phyloP scores from a whole-genome alignment of 2,329 filamentous ascomycete species.

The Chaetomium strumarium region DNA sequence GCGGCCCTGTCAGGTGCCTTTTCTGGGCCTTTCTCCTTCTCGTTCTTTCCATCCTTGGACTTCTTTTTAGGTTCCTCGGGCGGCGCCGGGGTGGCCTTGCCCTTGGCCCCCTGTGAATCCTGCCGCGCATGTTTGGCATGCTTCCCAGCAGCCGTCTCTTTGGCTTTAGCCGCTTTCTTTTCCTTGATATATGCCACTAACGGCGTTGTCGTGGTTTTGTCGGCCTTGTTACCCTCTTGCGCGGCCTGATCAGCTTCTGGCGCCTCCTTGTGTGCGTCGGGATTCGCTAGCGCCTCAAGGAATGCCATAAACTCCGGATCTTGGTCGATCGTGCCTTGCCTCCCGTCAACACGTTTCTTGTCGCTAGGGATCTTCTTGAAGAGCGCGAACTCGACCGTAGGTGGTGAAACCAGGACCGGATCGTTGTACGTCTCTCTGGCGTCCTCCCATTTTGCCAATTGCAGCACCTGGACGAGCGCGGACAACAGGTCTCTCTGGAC shows the following conservation, averaged over 20 bases:
- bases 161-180: constrained; percentile 78
- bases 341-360: constrained; percentile 70
- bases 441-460: constrained; percentile 68
- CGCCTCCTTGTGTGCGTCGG: constrained; percentile 46
- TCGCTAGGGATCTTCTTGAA: constrained; percentile 76
- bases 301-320: constrained; percentile 95
- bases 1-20: constrained; percentile 33
- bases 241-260: constrained; percentile 40
- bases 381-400: constrained; percentile 72
- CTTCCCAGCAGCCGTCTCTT: constrained; percentile 50
- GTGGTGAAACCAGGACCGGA: constrained; percentile 68
- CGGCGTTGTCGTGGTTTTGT: constrained; percentile 74
- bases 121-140: constrained; percentile 51
- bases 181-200: constrained; percentile 85
- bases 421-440: constrained; percentile 70
- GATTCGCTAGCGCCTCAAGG: constrained; percentile 77
- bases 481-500: constrained; percentile 63
- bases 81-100: constrained; percentile 32
- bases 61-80: constrained; percentile 46
- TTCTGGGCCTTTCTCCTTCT: constrained; percentile 41
- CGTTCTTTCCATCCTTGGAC: constrained; percentile 56
- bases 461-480: constrained; percentile 64
- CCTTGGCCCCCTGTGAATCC: constrained; percentile 47
- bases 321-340: constrained; percentile 93
- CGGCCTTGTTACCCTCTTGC: constrained; percentile 46